Percentiles rank a stretch among this genome's conserved stretches.
Conservation (phyloP, 2,329 filamentous ascomycete genomes). For the Graphilbum ipis-grandicollis region DNA sequence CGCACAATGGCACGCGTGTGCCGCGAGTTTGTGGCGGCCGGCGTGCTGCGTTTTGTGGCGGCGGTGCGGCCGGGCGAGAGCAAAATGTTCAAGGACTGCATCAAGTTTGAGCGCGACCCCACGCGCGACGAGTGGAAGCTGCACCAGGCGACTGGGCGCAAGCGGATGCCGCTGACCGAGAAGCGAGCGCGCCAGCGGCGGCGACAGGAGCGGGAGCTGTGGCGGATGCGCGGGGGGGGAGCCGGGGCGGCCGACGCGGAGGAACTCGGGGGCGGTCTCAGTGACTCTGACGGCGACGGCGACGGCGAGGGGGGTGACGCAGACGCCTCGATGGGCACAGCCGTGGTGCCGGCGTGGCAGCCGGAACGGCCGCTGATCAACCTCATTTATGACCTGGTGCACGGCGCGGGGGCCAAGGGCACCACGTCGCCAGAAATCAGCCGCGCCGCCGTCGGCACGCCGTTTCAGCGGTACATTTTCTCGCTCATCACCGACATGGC, state of each 20-base stretch:
- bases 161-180: slow-evolving; percentile 8
- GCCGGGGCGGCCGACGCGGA: slow-evolving; percentile 1
- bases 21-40: slow-evolving; percentile 37
- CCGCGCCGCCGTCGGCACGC: slow-evolving; percentile 17
- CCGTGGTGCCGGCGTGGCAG: slow-evolving; percentile 10
- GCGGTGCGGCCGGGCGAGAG: slow-evolving; percentile 30
- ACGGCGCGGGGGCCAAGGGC: slow-evolving; percentile 15
- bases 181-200: slow-evolving; percentile 5
- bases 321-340: slow-evolving; percentile 5
- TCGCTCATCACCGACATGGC: slow-evolving; percentile 15
- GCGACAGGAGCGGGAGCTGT: background rate
- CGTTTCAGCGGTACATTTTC: slow-evolving; percentile 19
- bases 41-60: slow-evolving; percentile 38
- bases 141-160: slow-evolving; percentile 33
- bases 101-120: slow-evolving; percentile 39
- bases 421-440: slow-evolving; percentile 19
- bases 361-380: slow-evolving; percentile 18
- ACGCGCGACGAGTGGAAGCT: slow-evolving; percentile 37
- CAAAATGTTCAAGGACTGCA: slow-evolving; percentile 42
- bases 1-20: slow-evolving; percentile 40
- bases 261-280: slow-evolving; percentile 4
- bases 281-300: slow-evolving; percentile 3
- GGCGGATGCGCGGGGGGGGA: no score
- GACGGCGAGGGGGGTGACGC: slow-evolving; percentile 4
- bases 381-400: slow-evolving; percentile 18